Evolutionary conservation across 2,329 filamentous ascomycete genomes (phyloP).

Genomic region (Mycosphaerella sp.): DNA sequence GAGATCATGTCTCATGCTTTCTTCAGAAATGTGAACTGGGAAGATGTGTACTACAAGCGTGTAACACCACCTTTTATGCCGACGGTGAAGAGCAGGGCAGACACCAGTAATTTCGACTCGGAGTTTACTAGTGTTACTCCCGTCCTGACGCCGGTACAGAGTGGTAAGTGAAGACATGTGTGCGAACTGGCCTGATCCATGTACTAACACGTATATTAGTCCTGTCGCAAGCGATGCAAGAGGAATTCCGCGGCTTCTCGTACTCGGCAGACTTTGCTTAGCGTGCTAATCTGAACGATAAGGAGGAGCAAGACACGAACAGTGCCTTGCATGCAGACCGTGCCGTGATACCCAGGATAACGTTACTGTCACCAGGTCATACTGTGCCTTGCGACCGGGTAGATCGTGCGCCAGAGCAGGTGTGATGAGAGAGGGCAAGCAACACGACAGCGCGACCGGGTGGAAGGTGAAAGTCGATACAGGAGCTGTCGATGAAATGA

Average conservation of each 20-base stretch:
- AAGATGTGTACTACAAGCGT: constrained; percentile 95
- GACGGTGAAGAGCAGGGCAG: constrained; percentile 81
- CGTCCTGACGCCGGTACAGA: constrained; percentile 93
- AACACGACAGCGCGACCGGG: neutral
- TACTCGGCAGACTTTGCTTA: constrained; percentile 89
- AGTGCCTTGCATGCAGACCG: neutral
- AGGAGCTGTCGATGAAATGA: neutral
- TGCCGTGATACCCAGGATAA: constrained; percentile 3
- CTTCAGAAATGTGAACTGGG: constrained; percentile 97
- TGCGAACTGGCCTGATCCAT: neutral
- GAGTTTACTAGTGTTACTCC: constrained; percentile 99
- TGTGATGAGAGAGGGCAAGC: neutral
- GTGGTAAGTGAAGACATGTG: constrained; percentile 57
- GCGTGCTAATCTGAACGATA: neutral
- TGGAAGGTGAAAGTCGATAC: neutral
- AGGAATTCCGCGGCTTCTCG: constrained; percentile 98
- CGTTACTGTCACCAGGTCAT: neutral
- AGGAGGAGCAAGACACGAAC: neutral
- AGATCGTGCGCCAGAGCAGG: too few relatives aligned
- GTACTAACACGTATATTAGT: constrained; percentile 50
- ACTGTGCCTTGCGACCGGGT: neutral
- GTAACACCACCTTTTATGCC: constrained; percentile 85
- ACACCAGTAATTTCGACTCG: constrained; percentile 99
- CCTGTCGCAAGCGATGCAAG: constrained; percentile 96
- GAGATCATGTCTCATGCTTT: constrained; percentile 99